Evolutionary conservation across 2,329 filamentous ascomycete genomes (phyloP), one percentile per base, ranked within the genome.

Genomic region (Fusarium hainanense): DNA sequence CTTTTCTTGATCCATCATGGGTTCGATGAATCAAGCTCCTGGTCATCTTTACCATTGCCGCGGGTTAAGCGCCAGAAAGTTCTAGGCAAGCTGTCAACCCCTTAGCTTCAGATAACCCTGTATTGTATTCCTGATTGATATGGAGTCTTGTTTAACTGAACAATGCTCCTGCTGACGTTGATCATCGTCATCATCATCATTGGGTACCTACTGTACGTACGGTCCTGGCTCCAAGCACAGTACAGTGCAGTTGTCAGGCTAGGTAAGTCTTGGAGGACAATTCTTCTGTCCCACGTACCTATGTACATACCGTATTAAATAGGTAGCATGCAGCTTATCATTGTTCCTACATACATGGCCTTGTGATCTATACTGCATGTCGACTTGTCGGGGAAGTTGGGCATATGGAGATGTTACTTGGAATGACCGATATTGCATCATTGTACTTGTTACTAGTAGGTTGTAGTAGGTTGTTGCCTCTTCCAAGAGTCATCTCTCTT

Each of bases 61-160:
- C 68, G 68, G 68, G 68, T 58, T 70, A 70, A 70, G 68, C 68
- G 68, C 68, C 58, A 70, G 62, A 68, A 70, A 70, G 52, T 67
- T 69, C 62, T 65, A 62, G 55, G 30, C 34, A 55, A 42, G 20
- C 34, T 64, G 60, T 41, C 59, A 64, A 50, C 46, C 41, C 34
- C 21, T 65, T 70, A 61, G 68, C 68, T 48, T 54, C 34, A 43
- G 51, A 30, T 43, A 49, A 23, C 54, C 23, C 25, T 48, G 30
- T 49, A 14, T 28, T 48, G 23, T 49, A 14, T 28, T 27, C 13
- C 18, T 25, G 32, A 20, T 13, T 25, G 32, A 20, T 20, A 34
- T 27, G 23, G n/a, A 40, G 34, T n/a, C 11, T n/a, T 21, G 10
- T 48, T 21, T 11, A 21, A 49, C 14, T 20, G 18, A 25, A 20